phyloP scores from a whole-genome alignment of 495 filamentous ascomycete species.

The Penicillium longicatenatum region DNA sequence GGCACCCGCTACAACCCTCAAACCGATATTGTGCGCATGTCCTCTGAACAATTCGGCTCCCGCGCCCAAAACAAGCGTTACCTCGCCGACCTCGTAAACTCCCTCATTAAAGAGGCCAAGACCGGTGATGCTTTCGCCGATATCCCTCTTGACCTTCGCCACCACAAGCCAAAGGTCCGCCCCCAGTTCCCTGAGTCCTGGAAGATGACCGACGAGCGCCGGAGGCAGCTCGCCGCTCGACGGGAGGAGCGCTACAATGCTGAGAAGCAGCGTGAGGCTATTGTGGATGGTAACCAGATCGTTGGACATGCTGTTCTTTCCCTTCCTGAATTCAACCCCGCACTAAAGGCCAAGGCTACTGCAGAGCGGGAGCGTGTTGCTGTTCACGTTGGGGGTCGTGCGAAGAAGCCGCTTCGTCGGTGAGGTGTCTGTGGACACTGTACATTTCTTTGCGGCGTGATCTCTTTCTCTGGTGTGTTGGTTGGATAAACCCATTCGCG shows the following conservation, averaged over 20 bases:
- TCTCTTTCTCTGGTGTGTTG: constrained; percentile 29
- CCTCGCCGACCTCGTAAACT: constrained; percentile 74
- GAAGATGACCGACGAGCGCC: constrained; percentile 72
- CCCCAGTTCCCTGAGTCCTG: constrained; percentile 78
- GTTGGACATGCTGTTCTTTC: constrained; percentile 34
- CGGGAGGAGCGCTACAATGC: constrained; percentile 46
- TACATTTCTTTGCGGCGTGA: constrained; percentile 29
- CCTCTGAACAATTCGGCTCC: constrained; percentile 82
- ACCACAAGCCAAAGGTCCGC: constrained; percentile 70
- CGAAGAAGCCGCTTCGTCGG: constrained; percentile 33
- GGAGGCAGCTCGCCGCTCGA: constrained; percentile 59
- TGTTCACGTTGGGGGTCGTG: constrained; percentile 32
- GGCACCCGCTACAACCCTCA: constrained; percentile 90
- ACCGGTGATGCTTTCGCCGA: constrained; percentile 86
- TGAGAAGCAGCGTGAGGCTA: constrained; percentile 26
- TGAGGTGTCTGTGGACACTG: constrained; percentile 23
- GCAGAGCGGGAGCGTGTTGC: constrained; percentile 46
- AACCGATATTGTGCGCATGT: constrained; percentile 83
- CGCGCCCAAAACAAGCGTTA: constrained; percentile 96
- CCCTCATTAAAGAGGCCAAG: constrained; percentile 74
- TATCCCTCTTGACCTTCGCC: constrained; percentile 85
- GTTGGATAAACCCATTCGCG: constrained; percentile 34
- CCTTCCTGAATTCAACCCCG: constrained; percentile 41
- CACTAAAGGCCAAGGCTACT: constrained; percentile 30
- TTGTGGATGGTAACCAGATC: constrained; percentile 44